Evolutionary conservation across 78 protist genomes (phyloP).

Genomic region (Tieghemostelium lacteum): DNA sequence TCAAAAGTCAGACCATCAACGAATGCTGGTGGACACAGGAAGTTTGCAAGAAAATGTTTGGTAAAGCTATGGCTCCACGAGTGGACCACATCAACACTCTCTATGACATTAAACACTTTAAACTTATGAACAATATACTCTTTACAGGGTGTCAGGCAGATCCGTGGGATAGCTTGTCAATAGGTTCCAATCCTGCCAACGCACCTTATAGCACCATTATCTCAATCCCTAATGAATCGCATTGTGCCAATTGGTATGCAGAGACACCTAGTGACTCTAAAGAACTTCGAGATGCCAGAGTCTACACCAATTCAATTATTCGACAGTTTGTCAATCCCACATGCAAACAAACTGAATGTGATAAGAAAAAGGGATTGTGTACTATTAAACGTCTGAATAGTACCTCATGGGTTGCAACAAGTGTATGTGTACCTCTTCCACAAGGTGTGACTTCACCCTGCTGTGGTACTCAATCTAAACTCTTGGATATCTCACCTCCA

Average conservation of each 20-base stretch:
- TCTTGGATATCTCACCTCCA: no score
- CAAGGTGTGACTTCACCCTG: no score
- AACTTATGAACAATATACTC: constrained; percentile 19
- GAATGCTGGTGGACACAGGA: constrained; percentile 67
- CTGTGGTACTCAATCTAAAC: no score
- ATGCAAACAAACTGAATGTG: constrained; percentile 25
- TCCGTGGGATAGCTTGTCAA: constrained; percentile 61
- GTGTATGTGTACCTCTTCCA: constrained; percentile 28
- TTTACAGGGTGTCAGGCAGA: constrained; percentile 37
- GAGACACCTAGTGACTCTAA: constrained; percentile 29
- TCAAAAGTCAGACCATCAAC: constrained; percentile 21
- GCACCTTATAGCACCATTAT: constrained; percentile 26
- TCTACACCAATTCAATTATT: constrained; percentile 7
- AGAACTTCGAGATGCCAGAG: constrained; percentile 18
- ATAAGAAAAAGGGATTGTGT: constrained; percentile 22
- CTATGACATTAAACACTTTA: constrained; percentile 23
- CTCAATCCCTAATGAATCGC: constrained; percentile 50
- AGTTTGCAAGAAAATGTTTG: constrained; percentile 48
- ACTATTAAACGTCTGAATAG: constrained; percentile 21
- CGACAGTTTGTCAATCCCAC: constrained; percentile 30
- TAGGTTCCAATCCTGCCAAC: background rate
- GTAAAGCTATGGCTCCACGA: constrained; percentile 50
- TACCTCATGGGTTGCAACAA: constrained; percentile 1
- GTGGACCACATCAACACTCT: constrained; percentile 40
- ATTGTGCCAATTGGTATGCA: constrained; percentile 68